Base-by-base conservation (phyloP, 768 basidiomycete genomes). In the Russula emetica region DNA sequence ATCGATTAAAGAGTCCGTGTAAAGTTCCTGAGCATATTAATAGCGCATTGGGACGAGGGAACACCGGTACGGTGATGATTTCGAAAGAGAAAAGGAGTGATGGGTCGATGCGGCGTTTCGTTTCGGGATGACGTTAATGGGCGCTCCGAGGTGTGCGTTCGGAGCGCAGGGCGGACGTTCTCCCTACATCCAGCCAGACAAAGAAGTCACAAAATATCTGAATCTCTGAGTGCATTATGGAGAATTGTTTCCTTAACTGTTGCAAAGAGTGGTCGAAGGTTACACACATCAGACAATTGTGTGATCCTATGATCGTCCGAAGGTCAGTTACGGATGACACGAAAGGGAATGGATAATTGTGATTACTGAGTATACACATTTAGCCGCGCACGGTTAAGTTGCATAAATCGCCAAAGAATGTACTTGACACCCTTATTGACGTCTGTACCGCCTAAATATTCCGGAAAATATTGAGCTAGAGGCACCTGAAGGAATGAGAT, bases 341-440 rank as follows among this genome's bases (percentile, higher is more conserved):
- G 24, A 16, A 49, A 14, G 14, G 5, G 14, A 13, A 24, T 34
- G 11, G 4, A 45, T n/a, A 2, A 13, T 7, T 24, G 24, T 14
- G 6, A 49, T 49, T 26, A 49, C 47, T 49, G 47, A 14, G 24
- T 14, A 49, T 26, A 49, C 4, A 49, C 1, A 16, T 10, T 26
- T 14, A 49, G 24, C n/a, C n/a, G 47, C 16, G 50, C 13, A 38
- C 78, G 67, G 55, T 79, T 80, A 34, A 76, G 75, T 66, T 79
- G 78, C 26, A 78, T 77, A 64, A 80, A 82, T 64, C 77, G 66
- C 79, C 79, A 80, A 22, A 81, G 72, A 58, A 82, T 82, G 64
- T 76, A 80, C 61, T 78, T 78, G 10, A 76, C 76, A 11, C 78
- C 79, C 64, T 79, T 78, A 67, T 77, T 77, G 67, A 78, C 76